Percentiles rank a stretch among this genome's conserved stretches.
Conservation (phyloP, 2,329 filamentous ascomycete genomes). For the Colletotrichum destructivum region DNA sequence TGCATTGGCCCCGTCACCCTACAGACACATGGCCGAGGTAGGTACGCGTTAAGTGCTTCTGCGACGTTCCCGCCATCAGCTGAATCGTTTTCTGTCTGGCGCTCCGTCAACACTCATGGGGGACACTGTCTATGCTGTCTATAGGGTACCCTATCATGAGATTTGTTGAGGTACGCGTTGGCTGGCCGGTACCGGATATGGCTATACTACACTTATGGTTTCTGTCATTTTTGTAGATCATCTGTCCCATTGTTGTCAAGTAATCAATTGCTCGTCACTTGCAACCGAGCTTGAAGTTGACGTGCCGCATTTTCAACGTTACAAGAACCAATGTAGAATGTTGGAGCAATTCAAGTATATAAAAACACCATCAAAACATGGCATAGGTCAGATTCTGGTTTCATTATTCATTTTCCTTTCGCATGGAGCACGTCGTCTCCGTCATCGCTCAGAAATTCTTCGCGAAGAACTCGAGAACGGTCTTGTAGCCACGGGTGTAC, state of each 20-base stretch:
- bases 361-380: background rate
- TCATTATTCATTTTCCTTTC: background rate
- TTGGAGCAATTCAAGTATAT: background rate
- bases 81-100: too few relatives aligned
- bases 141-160: too few relatives aligned
- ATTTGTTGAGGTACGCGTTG: too few relatives aligned
- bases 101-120: too few relatives aligned
- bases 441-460: conserved; percentile 59
- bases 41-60: conserved; percentile 15
- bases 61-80: too few relatives aligned
- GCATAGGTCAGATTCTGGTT: background rate
- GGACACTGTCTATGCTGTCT: too few relatives aligned
- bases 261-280: background rate
- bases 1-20: conserved; percentile 84
- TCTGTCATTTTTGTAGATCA: too few relatives aligned
- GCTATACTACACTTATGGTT: too few relatives aligned
- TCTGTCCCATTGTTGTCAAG: too few relatives aligned
- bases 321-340: too few relatives aligned
- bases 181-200: background rate
- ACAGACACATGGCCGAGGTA: conserved; percentile 86
- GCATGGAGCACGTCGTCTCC: background rate
- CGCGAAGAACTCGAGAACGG: conserved; percentile 70
- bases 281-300: background rate
- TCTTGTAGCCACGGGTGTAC: conserved; percentile 74
- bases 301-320: background rate